A percentile compares a stretch with the other conserved stretches of the same genome.
phyloP scores from a whole-genome alignment of 371 early-diverging fungal genomes.

The Syncephalastrum sp. region DNA sequence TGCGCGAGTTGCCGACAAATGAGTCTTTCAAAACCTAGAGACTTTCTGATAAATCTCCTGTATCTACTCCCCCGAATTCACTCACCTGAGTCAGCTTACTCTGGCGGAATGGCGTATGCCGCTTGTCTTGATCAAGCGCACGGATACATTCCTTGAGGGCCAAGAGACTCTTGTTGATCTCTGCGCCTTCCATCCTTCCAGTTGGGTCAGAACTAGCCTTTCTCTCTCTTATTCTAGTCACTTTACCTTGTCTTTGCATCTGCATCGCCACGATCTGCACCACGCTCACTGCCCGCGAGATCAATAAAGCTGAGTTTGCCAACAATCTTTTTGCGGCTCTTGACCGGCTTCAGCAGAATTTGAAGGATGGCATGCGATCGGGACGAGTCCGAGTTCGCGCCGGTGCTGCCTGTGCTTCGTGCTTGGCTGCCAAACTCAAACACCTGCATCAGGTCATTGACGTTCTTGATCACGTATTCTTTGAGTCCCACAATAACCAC shows the following conservation, averaged over 20 bases:
- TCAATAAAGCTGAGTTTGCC: conserved; percentile 94
- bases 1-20: conserved; percentile 95
- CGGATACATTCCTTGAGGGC: conserved; percentile 98
- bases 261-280: conserved; percentile 92
- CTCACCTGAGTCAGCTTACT: conserved; percentile 92
- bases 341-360: conserved; percentile 74
- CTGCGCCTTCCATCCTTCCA: conserved; percentile 92
- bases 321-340: conserved; percentile 56
- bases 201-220: not conserved
- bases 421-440: conserved; percentile 88
- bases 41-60: not conserved
- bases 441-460: conserved; percentile 82
- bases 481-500: conserved; percentile 86
- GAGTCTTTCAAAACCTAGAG: conserved; percentile 91
- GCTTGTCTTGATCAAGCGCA: conserved; percentile 90
- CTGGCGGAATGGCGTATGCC: conserved; percentile 96
- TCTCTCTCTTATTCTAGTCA: not conserved
- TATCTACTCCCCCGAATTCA: not conserved
- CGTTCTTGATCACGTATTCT: conserved; percentile 78
- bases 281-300: conserved; percentile 97
- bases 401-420: conserved; percentile 90
- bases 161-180: conserved; percentile 97
- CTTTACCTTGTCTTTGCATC: conserved; percentile 78
- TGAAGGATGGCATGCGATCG: conserved; percentile 97
- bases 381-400: conserved; percentile 95